Evolutionary conservation across 805 yeast species (phyloP).

Genomic region (Lachancea nothofagi): DNA sequence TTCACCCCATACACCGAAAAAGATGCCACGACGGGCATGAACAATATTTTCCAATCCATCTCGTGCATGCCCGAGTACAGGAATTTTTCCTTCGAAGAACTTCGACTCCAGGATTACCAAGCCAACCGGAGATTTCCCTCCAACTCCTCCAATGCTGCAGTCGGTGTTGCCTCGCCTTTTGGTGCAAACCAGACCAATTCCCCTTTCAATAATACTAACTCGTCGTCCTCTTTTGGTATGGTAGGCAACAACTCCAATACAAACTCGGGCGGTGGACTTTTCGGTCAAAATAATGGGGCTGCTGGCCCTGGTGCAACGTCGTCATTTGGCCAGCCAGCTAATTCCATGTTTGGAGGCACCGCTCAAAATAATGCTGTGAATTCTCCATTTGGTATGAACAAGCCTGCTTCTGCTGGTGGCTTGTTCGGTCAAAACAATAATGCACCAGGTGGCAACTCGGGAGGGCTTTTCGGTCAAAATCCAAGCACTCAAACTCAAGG

Average conservation of each 20-base stretch:
- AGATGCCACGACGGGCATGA: slow-evolving; percentile 52
- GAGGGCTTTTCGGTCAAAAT: slow-evolving; percentile 26
- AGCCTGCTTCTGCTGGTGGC: slow-evolving; percentile 29
- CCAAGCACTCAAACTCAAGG: slow-evolving; percentile 34
- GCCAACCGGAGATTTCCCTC: slow-evolving; percentile 40
- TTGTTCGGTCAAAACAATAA: slow-evolving; percentile 28
- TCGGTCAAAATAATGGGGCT: slow-evolving; percentile 30
- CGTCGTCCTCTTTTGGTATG: slow-evolving; percentile 21
- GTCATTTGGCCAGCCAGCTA: slow-evolving; percentile 22
- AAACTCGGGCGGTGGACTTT: slow-evolving; percentile 33
- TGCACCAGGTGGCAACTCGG: slow-evolving; percentile 32
- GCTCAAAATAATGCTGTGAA: slow-evolving; percentile 22
- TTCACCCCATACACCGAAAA: slow-evolving; percentile 67
- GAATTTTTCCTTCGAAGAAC: slow-evolving; percentile 77
- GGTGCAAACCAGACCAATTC: slow-evolving; percentile 25
- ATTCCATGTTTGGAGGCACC: slow-evolving; percentile 11
- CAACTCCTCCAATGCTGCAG: slow-evolving; percentile 24
- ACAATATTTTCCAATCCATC: slow-evolving; percentile 64
- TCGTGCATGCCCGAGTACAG: slow-evolving; percentile 87
- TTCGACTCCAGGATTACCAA: slow-evolving; percentile 82
- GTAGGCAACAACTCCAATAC: slow-evolving; percentile 10
- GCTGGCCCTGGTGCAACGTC: slow-evolving; percentile 25
- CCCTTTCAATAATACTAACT: slow-evolving; percentile 38
- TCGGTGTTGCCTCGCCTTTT: slow-evolving; percentile 31
- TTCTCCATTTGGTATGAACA: slow-evolving; percentile 39